Conservation (phyloP, 2,329 filamentous ascomycete species). For the Pseudomassariella vexata region DNA sequence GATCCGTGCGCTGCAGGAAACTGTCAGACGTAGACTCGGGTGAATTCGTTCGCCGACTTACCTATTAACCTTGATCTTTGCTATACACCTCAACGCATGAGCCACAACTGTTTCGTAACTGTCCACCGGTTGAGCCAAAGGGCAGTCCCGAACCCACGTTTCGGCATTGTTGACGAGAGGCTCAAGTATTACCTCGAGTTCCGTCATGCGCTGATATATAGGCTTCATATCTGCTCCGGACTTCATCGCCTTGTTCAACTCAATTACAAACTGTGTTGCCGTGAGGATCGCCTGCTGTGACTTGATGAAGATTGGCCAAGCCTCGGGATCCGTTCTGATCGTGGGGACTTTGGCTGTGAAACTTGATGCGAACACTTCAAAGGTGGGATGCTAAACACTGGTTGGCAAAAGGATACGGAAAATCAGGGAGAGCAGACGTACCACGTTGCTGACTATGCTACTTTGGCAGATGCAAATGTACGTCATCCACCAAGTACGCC, state of each 20-base stretch:
- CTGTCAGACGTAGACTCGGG: not conserved
- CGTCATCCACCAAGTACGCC: constrained; percentile 49
- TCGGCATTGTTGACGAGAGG: constrained; percentile 31
- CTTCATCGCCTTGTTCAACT: constrained; percentile 36
- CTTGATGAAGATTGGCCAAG: constrained; percentile 37
- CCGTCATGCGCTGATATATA: constrained; percentile 34
- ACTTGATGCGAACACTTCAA: constrained; percentile 34
- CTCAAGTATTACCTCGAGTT: constrained; percentile 31
- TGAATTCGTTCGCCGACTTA: constrained; percentile 11
- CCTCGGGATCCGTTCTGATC: constrained; percentile 35
- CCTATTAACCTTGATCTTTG: constrained; percentile 45
- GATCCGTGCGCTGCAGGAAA: constrained; percentile 35
- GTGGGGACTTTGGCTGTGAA: constrained; percentile 39
- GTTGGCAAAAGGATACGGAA: constrained; percentile 2
- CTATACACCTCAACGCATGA: constrained; percentile 38
- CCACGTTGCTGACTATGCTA: constrained; percentile 44
- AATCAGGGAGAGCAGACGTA: constrained; percentile 17
- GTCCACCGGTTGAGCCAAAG: constrained; percentile 28
- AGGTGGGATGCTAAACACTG: constrained; percentile 31
- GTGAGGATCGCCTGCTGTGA: constrained; percentile 41
- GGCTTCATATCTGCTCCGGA: constrained; percentile 29
- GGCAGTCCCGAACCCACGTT: constrained; percentile 25
- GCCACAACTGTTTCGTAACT: constrained; percentile 33
- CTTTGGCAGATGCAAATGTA: constrained; percentile 45
- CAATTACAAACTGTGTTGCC: constrained; percentile 41